phyloP scores from a whole-genome alignment of 2,329 filamentous ascomycete genomes.

The Hymenoscyphus fructigenus region DNA sequence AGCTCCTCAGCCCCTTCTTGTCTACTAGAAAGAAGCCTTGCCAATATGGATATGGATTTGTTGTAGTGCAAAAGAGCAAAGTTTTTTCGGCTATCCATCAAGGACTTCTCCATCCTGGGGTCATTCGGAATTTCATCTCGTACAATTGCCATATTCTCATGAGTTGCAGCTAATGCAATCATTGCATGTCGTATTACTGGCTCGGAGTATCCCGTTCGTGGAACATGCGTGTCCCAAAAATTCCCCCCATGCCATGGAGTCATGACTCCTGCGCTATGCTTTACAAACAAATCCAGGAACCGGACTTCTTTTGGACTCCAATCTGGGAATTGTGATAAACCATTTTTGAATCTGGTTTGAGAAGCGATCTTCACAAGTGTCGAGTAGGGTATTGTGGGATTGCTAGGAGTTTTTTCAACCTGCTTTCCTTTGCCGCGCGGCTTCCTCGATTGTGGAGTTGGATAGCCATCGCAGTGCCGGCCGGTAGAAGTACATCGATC shows the following conservation, averaged over 20 bases:
- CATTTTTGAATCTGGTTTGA: too few species aligned
- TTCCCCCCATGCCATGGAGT: slow-evolving; percentile 43
- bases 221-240: slow-evolving; percentile 48
- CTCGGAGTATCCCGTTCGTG: slow-evolving; percentile 46
- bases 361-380: too few species aligned
- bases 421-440: too few species aligned
- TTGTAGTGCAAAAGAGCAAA: slow-evolving; percentile 41
- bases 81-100: slow-evolving; percentile 2
- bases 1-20: slow-evolving; percentile 22
- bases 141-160: slow-evolving; percentile 29
- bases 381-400: too few species aligned
- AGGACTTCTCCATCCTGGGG: slow-evolving; percentile 9
- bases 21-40: too few species aligned
- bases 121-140: slow-evolving; percentile 9
- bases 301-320: slow-evolving; percentile 11
- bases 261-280: slow-evolving; percentile 42
- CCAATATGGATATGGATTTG: too few species aligned
- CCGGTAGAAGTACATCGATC: too few species aligned
- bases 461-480: too few species aligned
- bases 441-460: too few species aligned
- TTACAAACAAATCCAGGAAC: slow-evolving; percentile 38
- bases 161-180: slow-evolving; percentile 49
- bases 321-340: too few species aligned
- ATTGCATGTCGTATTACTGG: slow-evolving; percentile 50
- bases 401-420: too few species aligned